Evolutionary conservation across 345 rosid species (phyloP), one percentile per base, ranked within the genome.

Genomic region (Moricandia arvensis): DNA sequence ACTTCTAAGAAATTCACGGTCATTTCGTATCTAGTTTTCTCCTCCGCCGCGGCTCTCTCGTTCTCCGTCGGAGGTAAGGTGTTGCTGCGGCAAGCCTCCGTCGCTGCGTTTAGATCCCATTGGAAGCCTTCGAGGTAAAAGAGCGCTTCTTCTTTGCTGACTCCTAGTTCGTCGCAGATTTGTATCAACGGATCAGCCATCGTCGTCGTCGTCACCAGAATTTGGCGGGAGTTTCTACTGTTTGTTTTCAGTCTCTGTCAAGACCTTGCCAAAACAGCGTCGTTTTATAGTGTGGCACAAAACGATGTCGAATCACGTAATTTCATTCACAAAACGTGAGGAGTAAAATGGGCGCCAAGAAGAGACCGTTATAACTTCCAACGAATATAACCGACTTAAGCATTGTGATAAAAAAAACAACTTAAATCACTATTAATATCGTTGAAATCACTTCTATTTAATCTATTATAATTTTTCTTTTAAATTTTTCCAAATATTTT

Each of bases 31-130:
- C 53, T 45, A 5, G 6, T 45, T 1, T 6, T 7, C 5, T 43
- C 49, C 49, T 38, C 45, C 45, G 5, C 45, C 45, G 45, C 45
- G 45, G 45, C 13, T 38, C 45, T 34, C 45, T 35, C 12, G 66
- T 35, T 35, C 49, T 2, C 53, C 66, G 51, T 1, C 16, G 51
- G n/a, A n/a, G 45, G 61, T 7, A 57, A 24, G n/a, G 24, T 57
- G 17, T 66, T 21, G 33, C 2, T 38, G 67, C 66, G 29, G 38
- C 66, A 74, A 45, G 72, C 72, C 13, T 66, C 59, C 35, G 31
- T 45, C 49, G 72, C 41, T 35, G 11, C 41, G 41, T 35, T 35
- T 35, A 35, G 41, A 35, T 35, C 41, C 41, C 41, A 35, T 35
- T 3, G 12, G 3, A 35, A 35, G 2, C 41, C 41, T 8, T 35